phyloP scores from a whole-genome alignment of 1,284 basidiomycete genomes.

The Ceratobasidium theobromae region DNA sequence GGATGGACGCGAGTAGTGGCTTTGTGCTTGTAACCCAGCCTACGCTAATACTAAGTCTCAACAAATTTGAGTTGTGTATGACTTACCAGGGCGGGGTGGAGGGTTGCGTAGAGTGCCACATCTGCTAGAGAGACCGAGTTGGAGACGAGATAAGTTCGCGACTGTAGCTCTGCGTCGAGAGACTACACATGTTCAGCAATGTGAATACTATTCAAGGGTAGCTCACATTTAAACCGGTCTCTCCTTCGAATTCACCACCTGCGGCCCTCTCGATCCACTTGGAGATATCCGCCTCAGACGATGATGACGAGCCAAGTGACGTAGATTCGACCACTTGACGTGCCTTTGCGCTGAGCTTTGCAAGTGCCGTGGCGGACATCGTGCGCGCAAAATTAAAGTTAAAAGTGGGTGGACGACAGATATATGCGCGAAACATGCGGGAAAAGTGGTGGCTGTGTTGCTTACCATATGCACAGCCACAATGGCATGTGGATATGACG shows the following conservation, averaged over 20 bases:
- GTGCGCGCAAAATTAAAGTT: background rate
- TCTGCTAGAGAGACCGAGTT: conserved; percentile 49
- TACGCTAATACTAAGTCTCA: conserved; percentile 41
- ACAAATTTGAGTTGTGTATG: background rate
- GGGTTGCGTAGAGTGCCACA: conserved; percentile 49
- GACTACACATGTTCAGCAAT: conserved; percentile 38
- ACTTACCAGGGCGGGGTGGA: conserved; percentile 70
- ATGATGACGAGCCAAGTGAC: conserved; percentile 17
- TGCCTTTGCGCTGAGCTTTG: conserved; percentile 22
- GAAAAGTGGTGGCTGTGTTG: conserved; percentile 11
- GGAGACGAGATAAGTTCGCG: conserved; percentile 50
- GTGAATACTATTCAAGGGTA: background rate
- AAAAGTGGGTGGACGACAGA: conserved; percentile 8
- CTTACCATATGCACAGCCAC: background rate
- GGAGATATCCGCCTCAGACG: conserved; percentile 23
- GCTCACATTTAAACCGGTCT: conserved; percentile 18
- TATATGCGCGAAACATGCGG: conserved; percentile 31
- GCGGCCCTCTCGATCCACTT: conserved; percentile 28
- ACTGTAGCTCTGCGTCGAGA: conserved; percentile 48
- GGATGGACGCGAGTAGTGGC: conserved; percentile 75
- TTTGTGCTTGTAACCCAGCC: conserved; percentile 64
- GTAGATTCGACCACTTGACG: conserved; percentile 16
- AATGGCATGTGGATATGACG: conserved; percentile 2
- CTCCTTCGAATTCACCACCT: conserved; percentile 26
- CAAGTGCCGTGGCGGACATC: conserved; percentile 25